Conservation (phyloP, 768 basidiomycete species). For the Amanita molliuscula region DNA sequence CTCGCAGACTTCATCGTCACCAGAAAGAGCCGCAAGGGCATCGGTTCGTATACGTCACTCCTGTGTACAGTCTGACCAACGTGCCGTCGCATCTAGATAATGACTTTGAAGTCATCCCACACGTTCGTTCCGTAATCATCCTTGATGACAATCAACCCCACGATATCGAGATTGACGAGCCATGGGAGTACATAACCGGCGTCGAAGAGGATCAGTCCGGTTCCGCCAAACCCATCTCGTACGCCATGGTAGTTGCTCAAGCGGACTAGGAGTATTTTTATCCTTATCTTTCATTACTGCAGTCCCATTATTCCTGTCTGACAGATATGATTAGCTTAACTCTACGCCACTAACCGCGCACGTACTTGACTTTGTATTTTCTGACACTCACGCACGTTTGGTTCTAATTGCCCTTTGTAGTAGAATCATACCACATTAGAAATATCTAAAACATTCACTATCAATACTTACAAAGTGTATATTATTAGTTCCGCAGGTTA, state of each 20-base stretch:
- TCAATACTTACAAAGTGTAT: not conserved
- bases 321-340: not conserved
- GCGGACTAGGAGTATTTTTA: not conserved
- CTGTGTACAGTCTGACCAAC: slow-evolving; percentile 2
- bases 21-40: slow-evolving; percentile 33
- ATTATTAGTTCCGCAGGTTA: too few species aligned
- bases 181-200: slow-evolving; percentile 45
- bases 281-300: not conserved
- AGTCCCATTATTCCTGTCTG: not conserved
- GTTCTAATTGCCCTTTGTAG: not conserved
- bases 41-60: slow-evolving; percentile 11
- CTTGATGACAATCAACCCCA: slow-evolving; percentile 36
- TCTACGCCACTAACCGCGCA: not conserved
- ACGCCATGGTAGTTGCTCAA: slow-evolving; percentile 26
- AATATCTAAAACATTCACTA: not conserved
- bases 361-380: not conserved
- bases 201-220: slow-evolving; percentile 25
- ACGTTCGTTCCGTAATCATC: slow-evolving; percentile 43
- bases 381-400: not conserved
- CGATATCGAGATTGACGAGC: slow-evolving; percentile 38
- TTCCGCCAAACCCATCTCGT: slow-evolving; percentile 19
- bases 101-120: slow-evolving; percentile 50
- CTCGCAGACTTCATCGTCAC: slow-evolving; percentile 19
- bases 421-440: not conserved
- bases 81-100: slow-evolving; percentile 19